Conservation (phyloP, 2,329 filamentous ascomycete species). For the Penicillium sp. region DNA sequence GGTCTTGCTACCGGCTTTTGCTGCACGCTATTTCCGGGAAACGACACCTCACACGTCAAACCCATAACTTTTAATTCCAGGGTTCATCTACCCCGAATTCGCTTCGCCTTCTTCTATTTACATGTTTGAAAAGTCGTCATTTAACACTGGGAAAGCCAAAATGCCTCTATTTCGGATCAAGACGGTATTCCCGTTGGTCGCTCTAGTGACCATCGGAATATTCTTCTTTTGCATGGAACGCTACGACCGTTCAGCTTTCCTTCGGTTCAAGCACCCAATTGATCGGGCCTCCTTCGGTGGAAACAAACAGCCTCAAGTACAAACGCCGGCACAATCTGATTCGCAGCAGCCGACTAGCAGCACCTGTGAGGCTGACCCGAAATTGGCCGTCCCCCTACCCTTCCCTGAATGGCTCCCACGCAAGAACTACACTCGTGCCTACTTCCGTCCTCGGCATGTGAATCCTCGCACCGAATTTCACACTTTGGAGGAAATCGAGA, state of each 20-base stretch:
- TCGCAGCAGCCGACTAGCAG: constrained; percentile 24
- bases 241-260: constrained; percentile 38
- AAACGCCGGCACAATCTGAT: constrained; percentile 8
- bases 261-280: constrained; percentile 38
- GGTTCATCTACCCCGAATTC: neutral
- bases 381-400: constrained; percentile 34
- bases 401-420: constrained; percentile 43
- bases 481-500: constrained; percentile 39
- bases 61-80: constrained; percentile 9
- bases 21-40: constrained; percentile 12
- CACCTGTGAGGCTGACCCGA: constrained; percentile 37
- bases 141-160: constrained; percentile 27
- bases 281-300: constrained; percentile 26
- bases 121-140: constrained; percentile 33
- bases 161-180: constrained; percentile 43
- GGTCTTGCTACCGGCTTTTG: constrained; percentile 5
- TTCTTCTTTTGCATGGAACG: constrained; percentile 44
- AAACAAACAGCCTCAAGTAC: constrained; percentile 17
- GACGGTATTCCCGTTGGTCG: constrained; percentile 39
- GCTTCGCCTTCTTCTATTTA: constrained; percentile 17
- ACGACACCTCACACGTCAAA: constrained; percentile 4
- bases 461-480: constrained; percentile 38
- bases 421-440: constrained; percentile 46
- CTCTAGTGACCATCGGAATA: constrained; percentile 38
- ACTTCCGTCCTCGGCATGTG: constrained; percentile 41